Percentiles rank a stretch among this genome's conserved stretches.
phyloP scores from a whole-genome alignment of 2,329 filamentous ascomycete species.

The Chaetomiaceae sp. region DNA sequence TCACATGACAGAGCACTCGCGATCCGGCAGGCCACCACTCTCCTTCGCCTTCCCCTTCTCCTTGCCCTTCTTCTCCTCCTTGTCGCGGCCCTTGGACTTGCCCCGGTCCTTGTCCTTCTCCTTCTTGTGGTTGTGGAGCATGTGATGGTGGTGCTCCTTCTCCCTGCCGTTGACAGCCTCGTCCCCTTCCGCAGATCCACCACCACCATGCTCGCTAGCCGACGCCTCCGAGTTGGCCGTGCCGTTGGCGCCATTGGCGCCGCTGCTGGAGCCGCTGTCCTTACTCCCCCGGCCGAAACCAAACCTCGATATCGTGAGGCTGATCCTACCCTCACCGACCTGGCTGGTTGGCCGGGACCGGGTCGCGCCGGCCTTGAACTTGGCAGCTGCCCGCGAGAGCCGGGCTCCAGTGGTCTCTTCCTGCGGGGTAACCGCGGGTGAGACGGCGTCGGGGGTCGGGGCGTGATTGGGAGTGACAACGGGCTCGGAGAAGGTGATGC shows the following conservation, averaged over 20 bases:
- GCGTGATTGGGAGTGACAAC: conserved; percentile 35
- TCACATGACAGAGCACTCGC: conserved; percentile 28
- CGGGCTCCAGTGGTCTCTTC: conserved; percentile 53
- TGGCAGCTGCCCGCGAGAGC: conserved; percentile 54
- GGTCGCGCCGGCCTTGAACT: conserved; percentile 39
- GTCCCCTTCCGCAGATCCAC: conserved; percentile 21
- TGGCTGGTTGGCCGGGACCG: conserved; percentile 53
- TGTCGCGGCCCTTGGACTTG: conserved; percentile 37
- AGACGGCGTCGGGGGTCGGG: conserved; percentile 34
- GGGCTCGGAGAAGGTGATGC: conserved; percentile 45
- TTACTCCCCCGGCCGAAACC: conserved; percentile 49
- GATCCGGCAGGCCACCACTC: conserved; percentile 19
- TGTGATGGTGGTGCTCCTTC: conserved; percentile 9
- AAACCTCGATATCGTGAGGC: conserved; percentile 53
- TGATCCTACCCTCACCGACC: conserved; percentile 54
- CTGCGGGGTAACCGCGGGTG: conserved; percentile 41
- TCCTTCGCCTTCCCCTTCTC: conserved; percentile 19
- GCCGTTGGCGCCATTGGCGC: background rate
- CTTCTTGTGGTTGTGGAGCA: conserved; percentile 22
- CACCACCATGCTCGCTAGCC: conserved; percentile 18
- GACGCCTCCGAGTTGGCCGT: conserved; percentile 1
- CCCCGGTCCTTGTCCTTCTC: conserved; percentile 33
- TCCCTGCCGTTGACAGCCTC: conserved; percentile 14
- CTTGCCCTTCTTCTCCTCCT: conserved; percentile 35
- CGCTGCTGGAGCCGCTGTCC: conserved; percentile 34